These are phyloP conservation scores for Penicillium malachiteum DNA, from an alignment of 495 filamentous ascomycete genomes.

Conservation along the genomic window DNA sequence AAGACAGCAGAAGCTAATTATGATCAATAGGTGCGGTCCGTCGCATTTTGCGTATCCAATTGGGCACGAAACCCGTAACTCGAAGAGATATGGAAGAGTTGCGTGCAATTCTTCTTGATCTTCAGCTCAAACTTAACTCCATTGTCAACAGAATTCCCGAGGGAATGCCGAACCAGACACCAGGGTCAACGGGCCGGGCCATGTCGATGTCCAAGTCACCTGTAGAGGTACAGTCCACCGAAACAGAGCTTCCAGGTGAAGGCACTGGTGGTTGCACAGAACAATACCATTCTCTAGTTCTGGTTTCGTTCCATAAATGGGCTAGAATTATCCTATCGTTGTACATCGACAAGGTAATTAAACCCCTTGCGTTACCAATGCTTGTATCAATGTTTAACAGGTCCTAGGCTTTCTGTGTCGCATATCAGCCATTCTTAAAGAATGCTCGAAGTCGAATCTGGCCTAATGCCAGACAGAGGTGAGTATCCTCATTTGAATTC, in stretches of 20 bases:
- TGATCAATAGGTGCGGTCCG: conserved; percentile 38
- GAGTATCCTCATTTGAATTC: background rate
- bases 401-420: conserved; percentile 49
- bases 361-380: background rate
- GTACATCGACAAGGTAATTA: conserved; percentile 45
- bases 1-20: conserved; percentile 10
- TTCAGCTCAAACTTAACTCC: conserved; percentile 45
- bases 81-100: conserved; percentile 48
- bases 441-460: conserved; percentile 56
- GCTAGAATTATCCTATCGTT: conserved; percentile 44
- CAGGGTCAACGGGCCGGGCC: conserved; percentile 19
- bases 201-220: conserved; percentile 35
- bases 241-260: conserved; percentile 38
- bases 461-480: conserved; percentile 54
- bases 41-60: conserved; percentile 45
- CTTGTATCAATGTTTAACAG: background rate
- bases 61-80: conserved; percentile 45
- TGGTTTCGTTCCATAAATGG: conserved; percentile 50
- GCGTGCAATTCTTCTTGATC: conserved; percentile 41
- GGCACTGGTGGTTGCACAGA: conserved; percentile 38
- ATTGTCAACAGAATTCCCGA: conserved; percentile 44
- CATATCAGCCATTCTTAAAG: conserved; percentile 57
- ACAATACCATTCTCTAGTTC: conserved; percentile 46
- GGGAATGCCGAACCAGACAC: conserved; percentile 9
- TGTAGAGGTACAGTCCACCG: conserved; percentile 22